phyloP scores from a whole-genome alignment of 2,329 filamentous ascomycete genomes.

The Aspergillus luchuensis region DNA sequence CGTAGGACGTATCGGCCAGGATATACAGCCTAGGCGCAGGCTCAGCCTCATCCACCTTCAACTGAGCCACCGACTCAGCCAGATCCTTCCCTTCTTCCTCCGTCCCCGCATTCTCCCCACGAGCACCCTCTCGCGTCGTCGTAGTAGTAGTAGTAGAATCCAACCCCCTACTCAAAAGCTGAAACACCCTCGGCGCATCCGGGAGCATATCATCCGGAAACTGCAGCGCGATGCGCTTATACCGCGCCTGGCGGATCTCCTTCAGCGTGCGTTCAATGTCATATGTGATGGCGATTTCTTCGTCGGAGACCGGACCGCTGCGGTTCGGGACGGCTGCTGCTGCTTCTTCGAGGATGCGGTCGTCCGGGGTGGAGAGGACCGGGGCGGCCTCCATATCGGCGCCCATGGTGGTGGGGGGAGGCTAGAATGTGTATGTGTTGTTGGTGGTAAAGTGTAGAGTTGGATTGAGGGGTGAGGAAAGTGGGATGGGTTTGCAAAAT shows the following conservation, averaged over 20 bases:
- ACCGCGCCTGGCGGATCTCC: constrained; percentile 72
- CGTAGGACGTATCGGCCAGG: constrained; percentile 93
- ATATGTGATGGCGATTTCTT: constrained; percentile 75
- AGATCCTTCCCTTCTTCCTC: constrained; percentile 20
- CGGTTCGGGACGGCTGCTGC: constrained; percentile 28
- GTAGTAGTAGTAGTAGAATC: constrained; percentile 18
- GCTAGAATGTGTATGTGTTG: background rate
- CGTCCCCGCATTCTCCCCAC: constrained; percentile 7
- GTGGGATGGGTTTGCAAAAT: constrained; percentile 20
- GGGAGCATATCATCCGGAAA: constrained; percentile 92
- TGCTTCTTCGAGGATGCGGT: constrained; percentile 56
- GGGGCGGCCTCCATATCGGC: constrained; percentile 51
- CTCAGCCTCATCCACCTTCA: constrained; percentile 29
- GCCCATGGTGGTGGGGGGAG: constrained; percentile 30
- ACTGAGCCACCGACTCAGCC: constrained; percentile 29
- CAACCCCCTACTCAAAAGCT: constrained; percentile 61
- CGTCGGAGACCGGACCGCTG: constrained; percentile 54
- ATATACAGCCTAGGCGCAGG: constrained; percentile 66
- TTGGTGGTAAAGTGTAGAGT: too few relatives aligned
- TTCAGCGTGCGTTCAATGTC: constrained; percentile 78
- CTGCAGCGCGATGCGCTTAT: constrained; percentile 82
- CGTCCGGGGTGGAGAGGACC: constrained; percentile 64
- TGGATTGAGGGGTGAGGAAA: constrained; percentile 9
- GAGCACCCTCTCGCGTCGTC: constrained; percentile 20
- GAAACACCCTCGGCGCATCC: constrained; percentile 79